Percentiles rank a stretch among this genome's conserved stretches.
Conservation (phyloP, 805 yeast genomes). For the Diddensiella transvaalensis region DNA sequence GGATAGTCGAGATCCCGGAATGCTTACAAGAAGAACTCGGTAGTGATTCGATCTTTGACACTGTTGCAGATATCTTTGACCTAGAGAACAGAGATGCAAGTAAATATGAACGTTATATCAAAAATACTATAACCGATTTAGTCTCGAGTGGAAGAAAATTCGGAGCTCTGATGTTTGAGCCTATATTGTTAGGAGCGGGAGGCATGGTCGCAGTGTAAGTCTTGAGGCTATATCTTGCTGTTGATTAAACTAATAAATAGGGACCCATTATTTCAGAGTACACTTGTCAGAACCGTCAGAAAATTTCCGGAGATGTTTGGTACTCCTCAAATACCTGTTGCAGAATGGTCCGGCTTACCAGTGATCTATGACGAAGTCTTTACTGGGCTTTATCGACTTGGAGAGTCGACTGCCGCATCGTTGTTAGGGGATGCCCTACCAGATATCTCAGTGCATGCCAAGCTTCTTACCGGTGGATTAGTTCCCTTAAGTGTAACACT, state of each 20-base stretch:
- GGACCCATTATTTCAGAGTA: conserved; percentile 25
- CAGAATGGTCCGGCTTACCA: conserved; percentile 26
- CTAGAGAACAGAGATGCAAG: conserved; percentile 12
- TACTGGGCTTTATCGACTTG: conserved; percentile 28
- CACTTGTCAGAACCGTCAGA: conserved; percentile 23
- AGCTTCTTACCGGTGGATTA: conserved; percentile 28
- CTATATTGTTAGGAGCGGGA: conserved; percentile 28
- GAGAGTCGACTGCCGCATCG: conserved; percentile 19
- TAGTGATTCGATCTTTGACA: conserved; percentile 8
- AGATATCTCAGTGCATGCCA: conserved; percentile 28
- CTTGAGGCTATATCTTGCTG: neutral
- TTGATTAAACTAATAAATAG: conserved; percentile 1
- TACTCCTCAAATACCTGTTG: neutral
- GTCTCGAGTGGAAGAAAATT: conserved; percentile 20
- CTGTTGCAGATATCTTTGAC: conserved; percentile 18
- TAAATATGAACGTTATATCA: conserved; percentile 17
- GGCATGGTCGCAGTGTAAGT: conserved; percentile 26
- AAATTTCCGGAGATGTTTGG: conserved; percentile 14
- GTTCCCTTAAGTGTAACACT: conserved; percentile 25
- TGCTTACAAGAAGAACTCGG: conserved; percentile 11
- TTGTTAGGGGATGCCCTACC: conserved; percentile 19
- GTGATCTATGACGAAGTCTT: conserved; percentile 28
- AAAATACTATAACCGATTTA: conserved; percentile 7
- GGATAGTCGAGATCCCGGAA: conserved; percentile 22
- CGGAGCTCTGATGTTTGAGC: conserved; percentile 29